Conservation (phyloP, 257 asterid species). For the Lavandula angustifolia region DNA sequence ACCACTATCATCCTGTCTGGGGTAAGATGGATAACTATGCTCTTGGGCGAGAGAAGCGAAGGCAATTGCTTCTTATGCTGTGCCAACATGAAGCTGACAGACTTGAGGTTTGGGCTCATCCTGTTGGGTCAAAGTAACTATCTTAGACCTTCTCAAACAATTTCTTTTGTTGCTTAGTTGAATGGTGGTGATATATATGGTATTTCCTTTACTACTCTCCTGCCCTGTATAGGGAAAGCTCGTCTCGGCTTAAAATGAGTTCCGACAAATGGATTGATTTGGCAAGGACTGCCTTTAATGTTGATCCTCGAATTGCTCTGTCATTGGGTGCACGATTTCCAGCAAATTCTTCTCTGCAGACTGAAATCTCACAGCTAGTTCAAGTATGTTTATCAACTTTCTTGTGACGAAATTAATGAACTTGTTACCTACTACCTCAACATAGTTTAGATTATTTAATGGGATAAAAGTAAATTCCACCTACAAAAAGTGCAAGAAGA, state of each 20-base stretch:
- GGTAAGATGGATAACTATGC: constrained; percentile 89
- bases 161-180: constrained; percentile 18
- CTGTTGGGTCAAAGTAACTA: constrained; percentile 78
- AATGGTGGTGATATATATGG: constrained; percentile 25
- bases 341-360: constrained; percentile 74
- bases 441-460: not conserved
- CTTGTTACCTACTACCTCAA: not conserved
- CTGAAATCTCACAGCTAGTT: constrained; percentile 81
- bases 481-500: constrained; percentile 17
- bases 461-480: constrained; percentile 17
- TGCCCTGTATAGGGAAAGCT: constrained; percentile 61
- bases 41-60: constrained; percentile 85
- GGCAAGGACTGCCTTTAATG: constrained; percentile 83
- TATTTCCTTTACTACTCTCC: constrained; percentile 31
- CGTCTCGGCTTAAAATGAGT: constrained; percentile 73
- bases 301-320: constrained; percentile 89
- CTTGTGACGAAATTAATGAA: constrained; percentile 21
- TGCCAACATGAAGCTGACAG: constrained; percentile 97
- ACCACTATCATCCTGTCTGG: constrained; percentile 92
- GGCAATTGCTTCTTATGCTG: constrained; percentile 86
- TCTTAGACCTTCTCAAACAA: constrained; percentile 20
- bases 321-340: constrained; percentile 91
- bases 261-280: constrained; percentile 89
- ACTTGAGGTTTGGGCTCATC: constrained; percentile 99
- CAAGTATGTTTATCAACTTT: constrained; percentile 59